Evolutionary conservation across 352 stramenopile species (phyloP), one percentile per base, ranked within the genome.

Genomic region (Globisporangium uncinulatum): DNA sequence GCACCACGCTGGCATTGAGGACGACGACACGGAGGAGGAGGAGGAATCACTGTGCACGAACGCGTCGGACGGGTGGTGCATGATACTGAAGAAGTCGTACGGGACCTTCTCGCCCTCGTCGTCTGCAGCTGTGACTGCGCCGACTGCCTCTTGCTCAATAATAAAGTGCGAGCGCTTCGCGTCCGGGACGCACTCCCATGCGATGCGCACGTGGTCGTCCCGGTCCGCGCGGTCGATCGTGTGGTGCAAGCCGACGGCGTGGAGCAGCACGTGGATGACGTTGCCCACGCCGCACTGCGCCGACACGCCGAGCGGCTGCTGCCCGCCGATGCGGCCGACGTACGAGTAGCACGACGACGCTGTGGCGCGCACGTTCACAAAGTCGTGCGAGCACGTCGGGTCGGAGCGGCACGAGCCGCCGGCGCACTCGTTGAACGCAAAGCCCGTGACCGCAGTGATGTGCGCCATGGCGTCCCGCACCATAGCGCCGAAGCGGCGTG

Each of bases 61-160:
- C 6, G 79, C 84, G 57, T 86, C 71, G 0, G 72, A 54, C 13
- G 82, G 76, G 52, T 88, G 76, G 58, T 94, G 84, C 82, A 94
- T 94, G 66, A 94, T 88, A 59, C 81, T 92, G 68, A 79, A 91
- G 56, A 89, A 87, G 51, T 94, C 80, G 65, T 94, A 94, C 2
- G 82, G 76, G 7, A 72, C 70, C 14, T 71, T 63, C 17, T 50
- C 56, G 10, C 52, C 56, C 2, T 52, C 10, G 3, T 48, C 55
- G 21, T 56, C 62, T 19, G 41, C 51, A 32, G 62, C 59, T 31
- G 59, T 54, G 39, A 70, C 44, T 9, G 19, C 39, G 15, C 34
- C 34, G 34, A 8, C 10, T 1, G 34, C 10, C 34, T 32, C 42
- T 15, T 88, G 70, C 62, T 94, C 80, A 15, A 83, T 69, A 36